These are phyloP conservation scores for Urtica urens DNA, from an alignment of 306 rosid species.

Conservation along the genomic window DNA sequence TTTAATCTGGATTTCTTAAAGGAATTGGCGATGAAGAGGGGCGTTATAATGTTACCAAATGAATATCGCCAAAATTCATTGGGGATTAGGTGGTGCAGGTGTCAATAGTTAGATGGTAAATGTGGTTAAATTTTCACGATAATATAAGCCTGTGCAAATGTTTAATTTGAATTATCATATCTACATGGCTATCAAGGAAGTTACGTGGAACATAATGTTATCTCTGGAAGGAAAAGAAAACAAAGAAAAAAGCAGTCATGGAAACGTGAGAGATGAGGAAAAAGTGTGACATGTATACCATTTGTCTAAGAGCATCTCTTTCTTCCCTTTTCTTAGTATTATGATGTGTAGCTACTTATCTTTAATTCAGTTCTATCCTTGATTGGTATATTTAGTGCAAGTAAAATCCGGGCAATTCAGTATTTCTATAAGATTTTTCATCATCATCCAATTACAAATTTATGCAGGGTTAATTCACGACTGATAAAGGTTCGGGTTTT, in stretches of 20 bases:
- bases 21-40: neutral
- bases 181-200: conserved; percentile 1
- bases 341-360: no score
- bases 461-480: no score
- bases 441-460: no score
- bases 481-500: no score
- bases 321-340: no score
- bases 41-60: neutral
- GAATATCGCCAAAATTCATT: conserved; percentile 1
- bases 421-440: no score
- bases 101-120: conserved; percentile 13
- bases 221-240: neutral
- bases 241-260: no score
- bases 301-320: no score
- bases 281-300: no score
- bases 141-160: neutral
- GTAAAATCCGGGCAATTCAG: no score
- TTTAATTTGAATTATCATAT: neutral
- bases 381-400: no score
- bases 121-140: conserved; percentile 2
- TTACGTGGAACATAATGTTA: conserved; percentile 12
- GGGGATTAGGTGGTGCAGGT: conserved; percentile 43
- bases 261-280: neutral
- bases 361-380: no score
- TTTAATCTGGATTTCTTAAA: conserved; percentile 1